Evolutionary conservation across 2,329 filamentous ascomycete genomes (phyloP).

Genomic region (Fusarium stilboides): DNA sequence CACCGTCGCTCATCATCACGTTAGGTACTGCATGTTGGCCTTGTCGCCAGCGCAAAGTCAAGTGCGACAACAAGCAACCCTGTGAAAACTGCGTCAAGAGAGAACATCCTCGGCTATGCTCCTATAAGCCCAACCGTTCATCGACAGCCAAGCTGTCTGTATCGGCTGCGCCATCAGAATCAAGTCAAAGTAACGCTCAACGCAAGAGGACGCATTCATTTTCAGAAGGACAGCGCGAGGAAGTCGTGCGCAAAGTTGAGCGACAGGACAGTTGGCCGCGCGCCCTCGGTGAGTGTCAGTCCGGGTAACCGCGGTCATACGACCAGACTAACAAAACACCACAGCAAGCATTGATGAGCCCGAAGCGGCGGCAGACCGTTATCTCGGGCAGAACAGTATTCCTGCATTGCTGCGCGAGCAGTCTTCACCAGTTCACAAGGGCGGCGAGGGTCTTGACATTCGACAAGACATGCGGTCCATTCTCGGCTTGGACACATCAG

Average conservation of each 20-base stretch:
- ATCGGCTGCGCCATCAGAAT: conserved; percentile 49
- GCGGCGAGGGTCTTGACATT: conserved; percentile 69
- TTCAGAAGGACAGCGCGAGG: conserved; percentile 51
- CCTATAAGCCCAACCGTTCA: conserved; percentile 74
- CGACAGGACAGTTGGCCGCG: conserved; percentile 61
- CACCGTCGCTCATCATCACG: conserved; percentile 32
- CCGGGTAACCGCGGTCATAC: conserved; percentile 27
- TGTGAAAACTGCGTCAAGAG: conserved; percentile 79
- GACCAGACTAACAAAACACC: conserved; percentile 41
- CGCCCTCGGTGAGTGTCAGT: conserved; percentile 55
- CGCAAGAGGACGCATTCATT: conserved; percentile 57
- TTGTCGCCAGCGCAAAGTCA: conserved; percentile 77
- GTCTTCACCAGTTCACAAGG: conserved; percentile 66
- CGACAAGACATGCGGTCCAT: conserved; percentile 77
- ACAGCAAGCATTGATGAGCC: conserved; percentile 66
- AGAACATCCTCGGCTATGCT: conserved; percentile 75
- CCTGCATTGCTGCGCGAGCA: conserved; percentile 76
- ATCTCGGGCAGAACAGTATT: conserved; percentile 78
- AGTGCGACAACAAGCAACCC: conserved; percentile 78
- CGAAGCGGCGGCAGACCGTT: conserved; percentile 71
- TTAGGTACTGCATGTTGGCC: conserved; percentile 77
- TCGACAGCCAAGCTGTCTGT: conserved; percentile 56
- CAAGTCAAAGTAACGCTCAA: conserved; percentile 34
- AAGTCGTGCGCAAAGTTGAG: conserved; percentile 53
- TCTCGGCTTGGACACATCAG: conserved; percentile 75